phyloP scores from a whole-genome alignment of 2,329 filamentous ascomycete species.

The Aspergillus intermedius region DNA sequence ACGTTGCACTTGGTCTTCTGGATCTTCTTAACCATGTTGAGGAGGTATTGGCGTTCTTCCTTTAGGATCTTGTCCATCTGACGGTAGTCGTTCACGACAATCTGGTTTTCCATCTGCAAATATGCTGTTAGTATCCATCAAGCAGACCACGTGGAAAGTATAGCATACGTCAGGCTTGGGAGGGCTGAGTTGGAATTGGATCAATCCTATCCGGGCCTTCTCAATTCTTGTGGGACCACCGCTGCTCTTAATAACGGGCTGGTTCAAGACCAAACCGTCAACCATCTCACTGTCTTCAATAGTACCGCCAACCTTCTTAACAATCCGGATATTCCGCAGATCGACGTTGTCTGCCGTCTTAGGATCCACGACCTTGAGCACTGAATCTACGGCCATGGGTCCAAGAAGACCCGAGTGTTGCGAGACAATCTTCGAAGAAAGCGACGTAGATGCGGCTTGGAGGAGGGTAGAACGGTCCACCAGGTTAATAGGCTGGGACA shows the following conservation, averaged over 20 bases:
- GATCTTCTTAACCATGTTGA: constrained; percentile 99
- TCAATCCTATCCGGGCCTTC: constrained; percentile 93
- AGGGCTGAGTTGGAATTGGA: constrained; percentile 97
- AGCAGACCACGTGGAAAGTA: neutral
- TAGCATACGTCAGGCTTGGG: constrained; percentile 83
- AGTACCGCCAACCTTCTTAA: constrained; percentile 96
- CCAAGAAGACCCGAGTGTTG: constrained; percentile 92
- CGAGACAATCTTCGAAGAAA: constrained; percentile 97
- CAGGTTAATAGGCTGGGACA: constrained; percentile 89
- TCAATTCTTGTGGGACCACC: constrained; percentile 89
- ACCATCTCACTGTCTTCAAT: constrained; percentile 98
- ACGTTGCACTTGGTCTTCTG: constrained; percentile 99
- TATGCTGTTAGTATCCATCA: neutral
- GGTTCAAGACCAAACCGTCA: constrained; percentile 86
- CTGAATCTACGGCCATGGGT: constrained; percentile 97
- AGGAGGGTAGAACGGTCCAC: constrained; percentile 82
- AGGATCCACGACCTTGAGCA: constrained; percentile 90
- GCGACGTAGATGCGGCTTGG: constrained; percentile 92
- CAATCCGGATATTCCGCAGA: constrained; percentile 88
- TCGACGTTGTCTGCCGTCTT: constrained; percentile 96
- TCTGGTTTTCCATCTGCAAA: constrained; percentile 95
- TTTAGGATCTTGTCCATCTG: constrained; percentile 99
- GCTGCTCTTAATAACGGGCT: constrained; percentile 87
- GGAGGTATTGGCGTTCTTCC: constrained; percentile 93
- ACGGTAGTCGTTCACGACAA: constrained; percentile 97